Evolutionary conservation across 176 grass and related monocot genomes (phyloP).

Genomic region (Hyparrhenia diplandra): DNA sequence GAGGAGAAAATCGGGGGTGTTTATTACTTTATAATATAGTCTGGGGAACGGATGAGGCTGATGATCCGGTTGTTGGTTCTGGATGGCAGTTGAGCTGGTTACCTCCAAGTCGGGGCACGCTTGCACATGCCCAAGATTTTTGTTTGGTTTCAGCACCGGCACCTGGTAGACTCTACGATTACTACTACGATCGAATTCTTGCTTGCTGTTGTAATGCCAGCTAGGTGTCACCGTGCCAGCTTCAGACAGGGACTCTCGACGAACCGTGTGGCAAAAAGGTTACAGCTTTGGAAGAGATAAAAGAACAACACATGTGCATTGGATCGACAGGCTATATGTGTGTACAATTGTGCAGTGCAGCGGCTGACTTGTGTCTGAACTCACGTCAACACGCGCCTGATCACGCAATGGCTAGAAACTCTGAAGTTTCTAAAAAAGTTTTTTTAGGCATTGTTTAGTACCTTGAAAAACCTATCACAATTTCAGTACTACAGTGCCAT

Average conservation of each 20-base stretch:
- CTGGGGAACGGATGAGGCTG: neutral
- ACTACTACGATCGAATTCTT: neutral
- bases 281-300: neutral
- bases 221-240: conserved; percentile 12
- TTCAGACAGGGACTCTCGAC: neutral
- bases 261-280: neutral
- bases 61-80: neutral
- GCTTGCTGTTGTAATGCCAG: neutral
- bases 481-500: too few relatives aligned
- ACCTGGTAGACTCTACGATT: neutral
- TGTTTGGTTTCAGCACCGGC: conserved; percentile 3
- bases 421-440: too few relatives aligned
- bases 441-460: too few relatives aligned
- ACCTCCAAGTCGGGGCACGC: neutral
- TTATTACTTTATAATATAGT: neutral
- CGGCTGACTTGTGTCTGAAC: too few relatives aligned
- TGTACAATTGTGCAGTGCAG: too few relatives aligned
- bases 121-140: neutral
- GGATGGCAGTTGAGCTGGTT: conserved; percentile 17
- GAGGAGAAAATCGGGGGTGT: neutral
- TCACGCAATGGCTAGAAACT: too few relatives aligned
- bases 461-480: too few relatives aligned
- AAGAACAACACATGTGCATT: conserved; percentile 26
- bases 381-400: too few relatives aligned
- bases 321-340: neutral